Evolutionary conservation across 2,329 filamentous ascomycete genomes (phyloP).

Genomic region (Fusarium humuli): DNA sequence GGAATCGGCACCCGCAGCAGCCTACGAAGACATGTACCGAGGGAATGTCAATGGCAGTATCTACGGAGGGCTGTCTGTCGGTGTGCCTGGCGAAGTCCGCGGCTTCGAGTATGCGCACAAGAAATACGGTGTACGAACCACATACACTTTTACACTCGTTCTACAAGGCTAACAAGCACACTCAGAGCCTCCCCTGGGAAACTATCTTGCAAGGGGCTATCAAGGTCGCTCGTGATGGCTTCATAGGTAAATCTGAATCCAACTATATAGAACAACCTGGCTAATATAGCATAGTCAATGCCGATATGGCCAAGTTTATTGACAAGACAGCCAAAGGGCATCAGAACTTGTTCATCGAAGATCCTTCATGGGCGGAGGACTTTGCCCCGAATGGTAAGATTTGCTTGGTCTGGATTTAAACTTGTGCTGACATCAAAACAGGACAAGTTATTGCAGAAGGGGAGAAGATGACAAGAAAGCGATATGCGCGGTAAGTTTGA

Average conservation of each 20-base stretch:
- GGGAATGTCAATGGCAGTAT: conserved; percentile 76
- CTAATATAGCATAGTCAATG: conserved; percentile 63
- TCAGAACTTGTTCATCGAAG: conserved; percentile 75
- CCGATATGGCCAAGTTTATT: conserved; percentile 83
- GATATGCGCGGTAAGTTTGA: conserved; percentile 71
- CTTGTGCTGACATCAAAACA: conserved; percentile 34
- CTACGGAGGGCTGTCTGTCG: conserved; percentile 77
- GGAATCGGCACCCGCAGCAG: conserved; percentile 85
- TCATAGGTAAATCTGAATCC: conserved; percentile 57
- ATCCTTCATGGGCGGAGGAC: conserved; percentile 85
- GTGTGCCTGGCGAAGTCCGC: conserved; percentile 78
- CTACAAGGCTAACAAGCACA: neutral
- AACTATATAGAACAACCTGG: neutral
- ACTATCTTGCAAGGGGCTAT: conserved; percentile 80
- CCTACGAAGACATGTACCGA: conserved; percentile 86
- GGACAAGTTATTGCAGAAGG: conserved; percentile 76
- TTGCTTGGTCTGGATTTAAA: neutral
- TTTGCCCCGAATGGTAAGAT: conserved; percentile 80
- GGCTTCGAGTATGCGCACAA: conserved; percentile 83
- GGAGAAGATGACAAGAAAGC: conserved; percentile 81
- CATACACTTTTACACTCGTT: neutral
- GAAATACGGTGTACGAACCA: conserved; percentile 69
- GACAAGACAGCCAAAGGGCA: conserved; percentile 54
- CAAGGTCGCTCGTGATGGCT: conserved; percentile 78
- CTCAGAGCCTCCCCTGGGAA: conserved; percentile 72